Percentiles rank a stretch among this genome's conserved stretches.
phyloP scores from a whole-genome alignment of 192 early-diverging fungal species.

The Coemansia sp. region DNA sequence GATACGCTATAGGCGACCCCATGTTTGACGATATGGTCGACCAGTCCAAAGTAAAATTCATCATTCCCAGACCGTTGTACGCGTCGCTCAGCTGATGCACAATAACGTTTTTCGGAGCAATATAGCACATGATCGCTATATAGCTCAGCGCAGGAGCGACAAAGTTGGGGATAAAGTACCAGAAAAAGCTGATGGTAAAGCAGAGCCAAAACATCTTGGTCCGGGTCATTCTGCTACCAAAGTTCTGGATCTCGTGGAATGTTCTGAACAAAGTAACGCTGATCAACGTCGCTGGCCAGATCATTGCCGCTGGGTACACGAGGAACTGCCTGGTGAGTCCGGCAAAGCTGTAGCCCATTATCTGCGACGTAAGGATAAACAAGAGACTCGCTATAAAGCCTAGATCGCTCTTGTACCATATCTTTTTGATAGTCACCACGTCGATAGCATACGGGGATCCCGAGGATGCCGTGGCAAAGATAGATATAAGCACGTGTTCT shows the following conservation, averaged over 20 bases:
- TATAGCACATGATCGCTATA: slow-evolving; percentile 65
- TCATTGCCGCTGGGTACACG: slow-evolving; percentile 81
- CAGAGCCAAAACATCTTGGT: slow-evolving; percentile 59
- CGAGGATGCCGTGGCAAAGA: slow-evolving; percentile 72
- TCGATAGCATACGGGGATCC: slow-evolving; percentile 74
- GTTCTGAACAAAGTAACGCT: slow-evolving; percentile 76
- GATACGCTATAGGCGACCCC: slow-evolving; percentile 68
- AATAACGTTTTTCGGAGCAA: slow-evolving; percentile 49
- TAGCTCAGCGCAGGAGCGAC: slow-evolving; percentile 66
- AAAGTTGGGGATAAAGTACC: slow-evolving; percentile 64
- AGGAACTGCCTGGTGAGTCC: slow-evolving; percentile 74
- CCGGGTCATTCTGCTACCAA: slow-evolving; percentile 54
- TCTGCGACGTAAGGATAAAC: slow-evolving; percentile 69
- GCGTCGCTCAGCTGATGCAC: slow-evolving; percentile 50
- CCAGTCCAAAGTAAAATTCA: slow-evolving; percentile 77
- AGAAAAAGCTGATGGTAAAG: slow-evolving; percentile 54
- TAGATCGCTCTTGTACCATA: slow-evolving; percentile 71
- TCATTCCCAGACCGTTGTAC: slow-evolving; percentile 66
- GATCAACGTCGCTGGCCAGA: slow-evolving; percentile 81
- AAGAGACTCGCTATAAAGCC: slow-evolving; percentile 67
- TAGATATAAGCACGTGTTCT: slow-evolving; percentile 79
- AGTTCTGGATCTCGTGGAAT: slow-evolving; percentile 69
- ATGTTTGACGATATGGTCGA: slow-evolving; percentile 59
- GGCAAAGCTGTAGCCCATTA: slow-evolving; percentile 67
- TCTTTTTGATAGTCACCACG: slow-evolving; percentile 65